These are phyloP conservation scores for Ascochyta viciae-villosae DNA, from an alignment of 2,329 filamentous ascomycete genomes.

Conservation along the genomic window DNA sequence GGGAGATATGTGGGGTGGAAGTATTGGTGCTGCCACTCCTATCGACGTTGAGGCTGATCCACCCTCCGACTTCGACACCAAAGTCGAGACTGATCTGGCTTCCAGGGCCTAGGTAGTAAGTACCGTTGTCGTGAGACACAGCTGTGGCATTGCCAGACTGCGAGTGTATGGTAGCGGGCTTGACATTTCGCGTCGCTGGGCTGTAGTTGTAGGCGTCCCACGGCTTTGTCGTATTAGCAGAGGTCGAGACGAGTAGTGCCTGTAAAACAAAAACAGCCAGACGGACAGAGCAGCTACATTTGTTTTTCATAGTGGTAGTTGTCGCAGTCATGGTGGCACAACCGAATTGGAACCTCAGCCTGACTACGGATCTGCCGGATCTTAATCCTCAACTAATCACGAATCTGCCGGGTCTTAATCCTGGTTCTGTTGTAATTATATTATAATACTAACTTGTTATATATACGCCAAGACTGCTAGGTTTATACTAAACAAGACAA, in stretches of 20 bases:
- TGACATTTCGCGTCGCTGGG: conserved; percentile 17
- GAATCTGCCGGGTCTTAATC: too few relatives aligned
- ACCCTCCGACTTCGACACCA: conserved; percentile 24
- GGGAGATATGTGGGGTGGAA: conserved; percentile 16
- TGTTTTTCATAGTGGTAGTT: neutral
- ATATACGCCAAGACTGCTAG: too few relatives aligned
- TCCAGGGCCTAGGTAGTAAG: conserved; percentile 2
- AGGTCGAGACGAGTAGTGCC: neutral
- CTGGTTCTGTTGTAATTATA: too few relatives aligned
- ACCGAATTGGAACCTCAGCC: too few relatives aligned
- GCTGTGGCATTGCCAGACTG: conserved; percentile 14
- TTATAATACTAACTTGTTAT: too few relatives aligned
- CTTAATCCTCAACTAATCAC: too few relatives aligned
- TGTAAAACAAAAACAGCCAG: neutral
- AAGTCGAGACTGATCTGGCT: conserved; percentile 21
- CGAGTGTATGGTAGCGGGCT: conserved; percentile 14
- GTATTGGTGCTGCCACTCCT: neutral
- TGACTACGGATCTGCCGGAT: too few relatives aligned
- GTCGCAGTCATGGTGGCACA: too few relatives aligned
- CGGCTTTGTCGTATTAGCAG: conserved; percentile 3
- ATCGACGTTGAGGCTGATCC: conserved; percentile 16
- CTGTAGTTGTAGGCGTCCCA: conserved; percentile 21
- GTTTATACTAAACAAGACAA: too few relatives aligned
- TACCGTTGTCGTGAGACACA: conserved; percentile 17
- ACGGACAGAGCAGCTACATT: neutral